Conservation (phyloP, 495 filamentous ascomycete species). For the Chaetomium fimeti region DNA sequence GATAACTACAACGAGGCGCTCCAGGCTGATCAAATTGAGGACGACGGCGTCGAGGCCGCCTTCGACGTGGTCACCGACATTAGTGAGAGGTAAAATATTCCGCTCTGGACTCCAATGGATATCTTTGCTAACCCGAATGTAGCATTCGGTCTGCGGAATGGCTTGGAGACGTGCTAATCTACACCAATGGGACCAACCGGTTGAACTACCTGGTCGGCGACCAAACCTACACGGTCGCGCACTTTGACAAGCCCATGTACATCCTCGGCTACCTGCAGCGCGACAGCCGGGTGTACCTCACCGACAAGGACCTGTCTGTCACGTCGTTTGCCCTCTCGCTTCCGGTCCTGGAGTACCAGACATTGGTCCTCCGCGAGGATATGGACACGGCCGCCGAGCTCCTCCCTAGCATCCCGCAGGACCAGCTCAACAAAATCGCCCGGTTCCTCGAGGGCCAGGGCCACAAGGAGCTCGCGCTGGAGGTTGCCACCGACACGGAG, state of each 20-base stretch:
- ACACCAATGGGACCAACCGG: slow-evolving; percentile 94
- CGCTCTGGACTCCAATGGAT: not conserved
- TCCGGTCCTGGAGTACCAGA: slow-evolving; percentile 96
- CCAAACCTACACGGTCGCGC: slow-evolving; percentile 96
- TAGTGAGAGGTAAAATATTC: slow-evolving; percentile 66
- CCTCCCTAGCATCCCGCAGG: slow-evolving; percentile 74
- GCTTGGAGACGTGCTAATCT: slow-evolving; percentile 98
- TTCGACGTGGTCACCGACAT: slow-evolving; percentile 95
- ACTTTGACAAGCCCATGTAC: slow-evolving; percentile 95
- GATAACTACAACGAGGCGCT: slow-evolving; percentile 82
- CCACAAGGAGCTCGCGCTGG: slow-evolving; percentile 90
- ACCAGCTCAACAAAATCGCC: slow-evolving; percentile 95
- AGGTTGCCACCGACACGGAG: slow-evolving; percentile 93
- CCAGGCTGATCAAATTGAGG: slow-evolving; percentile 78
- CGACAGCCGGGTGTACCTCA: slow-evolving; percentile 87
- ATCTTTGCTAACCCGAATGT: slow-evolving; percentile 23
- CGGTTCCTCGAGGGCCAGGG: slow-evolving; percentile 97
- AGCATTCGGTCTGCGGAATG: slow-evolving; percentile 93
- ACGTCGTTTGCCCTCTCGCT: slow-evolving; percentile 89
- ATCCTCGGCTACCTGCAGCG: slow-evolving; percentile 91
- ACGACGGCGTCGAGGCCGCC: slow-evolving; percentile 96
- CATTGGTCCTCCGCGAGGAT: slow-evolving; percentile 89
- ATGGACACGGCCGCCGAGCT: slow-evolving; percentile 88
- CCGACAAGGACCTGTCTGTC: slow-evolving; percentile 91
- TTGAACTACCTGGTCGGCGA: slow-evolving; percentile 98